These are phyloP conservation scores for Paramecium sexaurelia DNA, from an alignment of 73 alveolate genomes.

Conservation along the genomic window DNA sequence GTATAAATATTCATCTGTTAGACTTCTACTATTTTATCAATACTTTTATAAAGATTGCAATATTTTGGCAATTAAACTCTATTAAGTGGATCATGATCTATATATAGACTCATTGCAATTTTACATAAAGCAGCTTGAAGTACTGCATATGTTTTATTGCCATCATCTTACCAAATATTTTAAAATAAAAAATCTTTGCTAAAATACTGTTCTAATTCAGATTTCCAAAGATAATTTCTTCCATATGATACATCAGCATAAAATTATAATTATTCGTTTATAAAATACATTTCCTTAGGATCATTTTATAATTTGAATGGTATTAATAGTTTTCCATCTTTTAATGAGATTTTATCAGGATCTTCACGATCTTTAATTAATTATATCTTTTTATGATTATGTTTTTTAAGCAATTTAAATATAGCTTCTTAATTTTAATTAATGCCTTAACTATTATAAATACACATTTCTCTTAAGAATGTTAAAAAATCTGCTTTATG, in stretches of 20 bases:
- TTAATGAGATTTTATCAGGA: neutral
- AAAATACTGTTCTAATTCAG: slow-evolving; percentile 43
- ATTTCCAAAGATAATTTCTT: slow-evolving; percentile 63
- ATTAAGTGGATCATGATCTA: slow-evolving; percentile 67
- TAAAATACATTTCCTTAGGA: slow-evolving; percentile 18
- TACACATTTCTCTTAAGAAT: slow-evolving; percentile 51
- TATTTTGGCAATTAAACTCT: slow-evolving; percentile 54
- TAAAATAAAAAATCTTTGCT: slow-evolving; percentile 36
- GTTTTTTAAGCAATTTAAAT: slow-evolving; percentile 2
- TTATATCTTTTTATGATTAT: slow-evolving; percentile 16
- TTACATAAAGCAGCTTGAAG: slow-evolving; percentile 55
- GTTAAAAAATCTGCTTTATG: slow-evolving; percentile 47
- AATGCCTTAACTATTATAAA: neutral
- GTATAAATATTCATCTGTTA: neutral
- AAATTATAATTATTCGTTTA: slow-evolving; percentile 51
- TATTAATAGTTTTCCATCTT: slow-evolving; percentile 47
- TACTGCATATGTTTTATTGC: neutral
- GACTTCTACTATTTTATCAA: neutral
- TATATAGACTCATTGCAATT: slow-evolving; percentile 68
- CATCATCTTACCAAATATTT: slow-evolving; percentile 61
- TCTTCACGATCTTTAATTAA: slow-evolving; percentile 33
- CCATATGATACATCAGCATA: slow-evolving; percentile 67
- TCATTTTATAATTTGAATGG: slow-evolving; percentile 25
- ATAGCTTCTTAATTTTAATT: slow-evolving; percentile 32
- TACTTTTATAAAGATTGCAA: slow-evolving; percentile 43